Percentiles rank a stretch among this genome's conserved stretches.
phyloP scores from a whole-genome alignment of 345 rosid species.

The Excoecaria cochinchinensis region DNA sequence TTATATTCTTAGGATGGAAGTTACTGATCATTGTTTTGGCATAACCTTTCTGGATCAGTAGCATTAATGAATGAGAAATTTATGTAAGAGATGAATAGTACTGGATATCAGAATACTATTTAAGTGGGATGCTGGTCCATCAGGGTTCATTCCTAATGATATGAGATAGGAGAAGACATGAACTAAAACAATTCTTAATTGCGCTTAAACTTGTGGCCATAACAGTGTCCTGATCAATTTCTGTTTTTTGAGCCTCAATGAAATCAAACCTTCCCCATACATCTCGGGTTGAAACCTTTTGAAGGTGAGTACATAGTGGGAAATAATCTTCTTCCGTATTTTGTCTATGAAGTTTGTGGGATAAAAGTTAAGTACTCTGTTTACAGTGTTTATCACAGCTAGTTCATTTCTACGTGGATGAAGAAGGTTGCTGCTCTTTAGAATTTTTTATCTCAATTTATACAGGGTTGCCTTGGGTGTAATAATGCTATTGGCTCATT shows the following conservation, averaged over 20 bases:
- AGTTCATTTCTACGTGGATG: neutral
- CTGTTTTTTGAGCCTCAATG: neutral
- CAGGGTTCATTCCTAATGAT: neutral
- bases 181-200: neutral
- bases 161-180: neutral
- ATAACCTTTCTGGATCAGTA: neutral
- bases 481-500: neutral
- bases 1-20: neutral
- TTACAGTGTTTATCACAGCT: neutral
- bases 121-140: neutral
- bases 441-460: neutral
- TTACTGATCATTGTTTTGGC: neutral
- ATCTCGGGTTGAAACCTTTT: neutral
- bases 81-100: neutral
- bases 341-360: neutral
- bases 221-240: neutral
- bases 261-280: neutral
- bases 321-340: neutral
- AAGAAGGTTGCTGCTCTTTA: neutral
- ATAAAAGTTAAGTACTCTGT: neutral
- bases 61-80: neutral
- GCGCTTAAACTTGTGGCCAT: neutral
- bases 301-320: neutral
- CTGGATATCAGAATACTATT: neutral
- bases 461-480: neutral